phyloP scores from a whole-genome alignment of 192 early-diverging fungal species.

The Coemansia sp. region DNA sequence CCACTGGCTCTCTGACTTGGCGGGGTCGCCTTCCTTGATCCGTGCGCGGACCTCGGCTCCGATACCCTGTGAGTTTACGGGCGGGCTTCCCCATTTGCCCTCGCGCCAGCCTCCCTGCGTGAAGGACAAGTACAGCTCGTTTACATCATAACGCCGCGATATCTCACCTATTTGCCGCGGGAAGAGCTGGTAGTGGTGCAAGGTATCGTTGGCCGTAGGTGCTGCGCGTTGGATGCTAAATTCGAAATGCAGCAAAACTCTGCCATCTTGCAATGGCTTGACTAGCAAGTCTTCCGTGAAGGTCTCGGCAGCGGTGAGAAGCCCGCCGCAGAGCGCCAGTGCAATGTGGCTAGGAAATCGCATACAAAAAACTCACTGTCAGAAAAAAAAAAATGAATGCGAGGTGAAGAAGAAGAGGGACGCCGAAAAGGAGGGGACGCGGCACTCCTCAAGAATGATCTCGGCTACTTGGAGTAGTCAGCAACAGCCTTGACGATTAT shows the following conservation, averaged over 20 bases:
- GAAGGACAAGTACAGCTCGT: slow-evolving; percentile 82
- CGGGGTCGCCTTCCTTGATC: slow-evolving; percentile 43
- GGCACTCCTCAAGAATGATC: background rate
- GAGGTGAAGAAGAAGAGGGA: background rate
- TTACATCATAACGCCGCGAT: slow-evolving; percentile 68
- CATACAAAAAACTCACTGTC: background rate
- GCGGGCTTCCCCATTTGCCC: slow-evolving; percentile 67
- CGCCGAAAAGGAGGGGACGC: background rate
- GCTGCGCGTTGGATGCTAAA: slow-evolving; percentile 59
- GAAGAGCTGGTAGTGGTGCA: slow-evolving; percentile 76
- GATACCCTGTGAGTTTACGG: slow-evolving; percentile 59
- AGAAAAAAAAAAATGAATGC: background rate
- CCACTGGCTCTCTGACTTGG: slow-evolving; percentile 59
- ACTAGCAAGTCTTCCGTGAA: slow-evolving; percentile 70
- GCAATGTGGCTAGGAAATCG: slow-evolving; percentile 6
- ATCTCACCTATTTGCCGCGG: slow-evolving; percentile 85
- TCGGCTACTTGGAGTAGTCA: slow-evolving; percentile 53
- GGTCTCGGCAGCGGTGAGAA: slow-evolving; percentile 33
- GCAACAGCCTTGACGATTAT: slow-evolving; percentile 78
- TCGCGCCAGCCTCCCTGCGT: slow-evolving; percentile 89
- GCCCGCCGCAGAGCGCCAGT: slow-evolving; percentile 10
- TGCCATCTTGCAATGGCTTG: slow-evolving; percentile 72
- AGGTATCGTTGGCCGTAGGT: slow-evolving; percentile 19
- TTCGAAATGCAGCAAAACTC: slow-evolving; percentile 76
- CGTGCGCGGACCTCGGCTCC: slow-evolving; percentile 77